phyloP scores from a whole-genome alignment of 352 stramenopile genomes.

The Pythium rhizo-oryzae region DNA sequence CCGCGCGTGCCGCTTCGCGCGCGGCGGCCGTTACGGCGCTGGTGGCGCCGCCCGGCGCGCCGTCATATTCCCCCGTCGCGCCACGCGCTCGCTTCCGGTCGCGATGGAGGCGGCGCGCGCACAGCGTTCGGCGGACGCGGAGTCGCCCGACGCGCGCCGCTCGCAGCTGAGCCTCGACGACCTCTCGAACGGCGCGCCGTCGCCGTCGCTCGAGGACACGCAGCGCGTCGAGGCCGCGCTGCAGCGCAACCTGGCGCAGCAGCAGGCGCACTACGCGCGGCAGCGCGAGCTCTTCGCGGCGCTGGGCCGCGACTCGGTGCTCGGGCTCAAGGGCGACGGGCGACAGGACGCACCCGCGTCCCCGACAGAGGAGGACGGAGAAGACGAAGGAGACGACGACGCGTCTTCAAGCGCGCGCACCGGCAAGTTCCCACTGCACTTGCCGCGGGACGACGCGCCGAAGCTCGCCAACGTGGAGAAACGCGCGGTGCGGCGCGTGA shows the following conservation, averaged over 20 bases:
- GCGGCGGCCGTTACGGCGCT: too few relatives aligned
- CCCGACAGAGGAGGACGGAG: too few relatives aligned
- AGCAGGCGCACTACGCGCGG: constrained; percentile 63
- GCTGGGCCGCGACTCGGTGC: constrained; percentile 33
- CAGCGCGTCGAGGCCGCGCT: constrained; percentile 52
- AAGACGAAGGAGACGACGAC: not conserved
- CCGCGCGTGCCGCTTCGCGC: too few relatives aligned
- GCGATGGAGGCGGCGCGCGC: not conserved
- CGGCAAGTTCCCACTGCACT: constrained; percentile 20
- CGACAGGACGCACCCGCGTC: not conserved
- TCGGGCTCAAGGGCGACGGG: constrained; percentile 22
- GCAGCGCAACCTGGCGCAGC: constrained; percentile 55
- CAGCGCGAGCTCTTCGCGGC: constrained; percentile 64
- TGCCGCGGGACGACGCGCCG: constrained; percentile 1
- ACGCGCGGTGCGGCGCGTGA: not conserved
- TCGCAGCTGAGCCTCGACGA: constrained; percentile 53
- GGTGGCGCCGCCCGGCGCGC: too few relatives aligned
- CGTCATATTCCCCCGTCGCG: too few relatives aligned
- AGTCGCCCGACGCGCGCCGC: constrained; percentile 20
- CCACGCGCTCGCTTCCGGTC: too few relatives aligned
- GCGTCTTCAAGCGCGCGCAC: not conserved
- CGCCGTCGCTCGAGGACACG: constrained; percentile 23
- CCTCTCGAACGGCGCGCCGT: constrained; percentile 34
- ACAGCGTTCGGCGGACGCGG: not conserved
- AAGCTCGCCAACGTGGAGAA: constrained; percentile 2